phyloP scores from a whole-genome alignment of 306 rosid genomes.

The Malus fusca region DNA sequence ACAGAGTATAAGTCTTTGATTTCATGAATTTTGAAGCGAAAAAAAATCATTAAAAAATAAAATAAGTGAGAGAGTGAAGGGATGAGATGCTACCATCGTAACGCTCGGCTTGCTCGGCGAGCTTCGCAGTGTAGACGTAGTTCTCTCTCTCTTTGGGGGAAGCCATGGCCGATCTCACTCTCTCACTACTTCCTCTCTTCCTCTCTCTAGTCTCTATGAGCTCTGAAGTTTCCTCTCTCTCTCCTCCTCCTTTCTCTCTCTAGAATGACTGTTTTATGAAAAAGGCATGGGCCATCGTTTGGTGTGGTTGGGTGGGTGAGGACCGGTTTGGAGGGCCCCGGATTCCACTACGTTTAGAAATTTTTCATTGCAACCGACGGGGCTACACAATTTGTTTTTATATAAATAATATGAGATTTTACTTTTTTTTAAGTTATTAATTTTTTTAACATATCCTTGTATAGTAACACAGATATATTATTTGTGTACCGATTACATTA shows the following conservation, averaged over 20 bases:
- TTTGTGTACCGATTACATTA: too few species aligned
- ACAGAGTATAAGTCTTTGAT: background rate
- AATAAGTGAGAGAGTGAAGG: background rate
- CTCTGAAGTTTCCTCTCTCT: background rate
- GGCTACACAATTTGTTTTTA: too few species aligned
- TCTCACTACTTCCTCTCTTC: background rate
- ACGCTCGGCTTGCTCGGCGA: conserved; percentile 71
- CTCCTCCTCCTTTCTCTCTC: background rate
- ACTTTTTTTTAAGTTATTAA: too few species aligned
- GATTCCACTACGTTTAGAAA: too few species aligned
- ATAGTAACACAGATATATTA: too few species aligned
- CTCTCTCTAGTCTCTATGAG: background rate
- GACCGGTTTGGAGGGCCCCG: background rate
- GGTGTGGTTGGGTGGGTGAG: conserved; percentile 6
- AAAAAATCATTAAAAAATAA: background rate
- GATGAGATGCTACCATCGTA: conserved; percentile 28
- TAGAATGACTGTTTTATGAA: too few species aligned
- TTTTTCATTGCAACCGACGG: too few species aligned
- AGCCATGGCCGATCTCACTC: conserved; percentile 37
- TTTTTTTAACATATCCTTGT: too few species aligned
- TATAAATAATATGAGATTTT: too few species aligned
- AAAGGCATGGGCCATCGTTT: background rate
- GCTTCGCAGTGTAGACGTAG: conserved; percentile 55
- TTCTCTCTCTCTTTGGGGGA: conserved; percentile 40
- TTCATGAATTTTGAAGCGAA: background rate